phyloP scores from a whole-genome alignment of 1,284 basidiomycete genomes.

The Apiotrichum siamense region DNA sequence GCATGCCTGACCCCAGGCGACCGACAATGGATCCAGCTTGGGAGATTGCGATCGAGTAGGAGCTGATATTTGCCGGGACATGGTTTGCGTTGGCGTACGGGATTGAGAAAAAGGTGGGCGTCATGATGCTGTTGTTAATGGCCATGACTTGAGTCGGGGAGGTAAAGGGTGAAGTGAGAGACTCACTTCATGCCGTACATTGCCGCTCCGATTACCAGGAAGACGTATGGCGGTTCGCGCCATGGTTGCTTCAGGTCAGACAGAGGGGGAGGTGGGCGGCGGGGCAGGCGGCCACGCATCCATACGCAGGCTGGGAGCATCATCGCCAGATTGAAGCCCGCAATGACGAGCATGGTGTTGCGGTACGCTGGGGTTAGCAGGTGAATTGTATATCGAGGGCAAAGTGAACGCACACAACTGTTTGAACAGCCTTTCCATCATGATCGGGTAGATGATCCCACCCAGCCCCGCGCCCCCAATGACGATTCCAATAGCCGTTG shows the following conservation, averaged over 20 bases:
- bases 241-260: constrained; percentile 9
- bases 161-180: neutral
- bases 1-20: constrained; percentile 3
- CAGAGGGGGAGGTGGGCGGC: constrained; percentile 13
- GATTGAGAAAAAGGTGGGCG: constrained; percentile 9
- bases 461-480: constrained; percentile 35
- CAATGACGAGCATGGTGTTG: constrained; percentile 23
- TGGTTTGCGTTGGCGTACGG: constrained; percentile 2
- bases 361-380: constrained; percentile 12
- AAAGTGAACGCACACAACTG: neutral
- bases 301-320: constrained; percentile 23
- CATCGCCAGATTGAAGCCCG: constrained; percentile 16
- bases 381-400: neutral
- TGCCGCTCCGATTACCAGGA: constrained; percentile 9
- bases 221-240: constrained; percentile 8
- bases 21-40: constrained; percentile 8
- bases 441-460: constrained; percentile 27
- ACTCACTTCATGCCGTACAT: constrained; percentile 12
- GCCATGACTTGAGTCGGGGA: neutral
- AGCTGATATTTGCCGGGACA: neutral
- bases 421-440: constrained; percentile 13
- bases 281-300: constrained; percentile 20
- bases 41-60: constrained; percentile 6
- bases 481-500: constrained; percentile 37
- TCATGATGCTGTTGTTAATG: constrained; percentile 11